A percentile compares a stretch with the other conserved stretches of the same genome.
Evolutionary conservation across 768 basidiomycete species (phyloP).

Genomic region (Leccinum pellstonianum): DNA sequence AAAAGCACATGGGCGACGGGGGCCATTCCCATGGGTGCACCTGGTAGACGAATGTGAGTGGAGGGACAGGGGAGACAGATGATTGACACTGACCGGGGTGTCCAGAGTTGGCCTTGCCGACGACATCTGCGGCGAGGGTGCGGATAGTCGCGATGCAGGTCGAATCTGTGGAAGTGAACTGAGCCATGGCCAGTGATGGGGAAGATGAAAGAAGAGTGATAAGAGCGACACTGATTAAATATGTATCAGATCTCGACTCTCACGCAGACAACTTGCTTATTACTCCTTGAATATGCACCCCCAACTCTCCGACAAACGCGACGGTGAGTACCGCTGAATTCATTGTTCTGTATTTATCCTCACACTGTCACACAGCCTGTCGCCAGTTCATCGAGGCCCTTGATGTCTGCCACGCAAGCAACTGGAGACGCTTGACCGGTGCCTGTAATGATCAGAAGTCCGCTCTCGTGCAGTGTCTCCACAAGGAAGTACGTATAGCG

Average conservation of each 20-base stretch:
- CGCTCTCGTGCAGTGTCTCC: conserved; percentile 66
- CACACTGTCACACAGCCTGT: conserved; percentile 48
- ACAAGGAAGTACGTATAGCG: conserved; percentile 55
- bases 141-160: conserved; percentile 71
- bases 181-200: conserved; percentile 36
- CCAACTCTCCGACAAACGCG: conserved; percentile 65
- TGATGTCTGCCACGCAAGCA: conserved; percentile 62
- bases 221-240: conserved; percentile 10
- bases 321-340: conserved; percentile 37
- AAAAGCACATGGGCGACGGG: conserved; percentile 80
- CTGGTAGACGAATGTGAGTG: conserved; percentile 35
- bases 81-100: conserved; percentile 63
- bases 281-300: conserved; percentile 52
- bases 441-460: conserved; percentile 69
- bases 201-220: conserved; percentile 8
- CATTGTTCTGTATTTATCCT: neutral
- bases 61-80: neutral
- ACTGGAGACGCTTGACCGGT: conserved; percentile 65
- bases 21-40: conserved; percentile 94
- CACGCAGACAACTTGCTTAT: conserved; percentile 4
- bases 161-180: conserved; percentile 47
- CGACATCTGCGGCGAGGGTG: conserved; percentile 72
- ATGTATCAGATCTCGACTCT: neutral
- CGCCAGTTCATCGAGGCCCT: conserved; percentile 77
- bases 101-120: conserved; percentile 89